Evolutionary conservation across 139 green algal genomes (phyloP).

Genomic region (Chlorella sp.): DNA sequence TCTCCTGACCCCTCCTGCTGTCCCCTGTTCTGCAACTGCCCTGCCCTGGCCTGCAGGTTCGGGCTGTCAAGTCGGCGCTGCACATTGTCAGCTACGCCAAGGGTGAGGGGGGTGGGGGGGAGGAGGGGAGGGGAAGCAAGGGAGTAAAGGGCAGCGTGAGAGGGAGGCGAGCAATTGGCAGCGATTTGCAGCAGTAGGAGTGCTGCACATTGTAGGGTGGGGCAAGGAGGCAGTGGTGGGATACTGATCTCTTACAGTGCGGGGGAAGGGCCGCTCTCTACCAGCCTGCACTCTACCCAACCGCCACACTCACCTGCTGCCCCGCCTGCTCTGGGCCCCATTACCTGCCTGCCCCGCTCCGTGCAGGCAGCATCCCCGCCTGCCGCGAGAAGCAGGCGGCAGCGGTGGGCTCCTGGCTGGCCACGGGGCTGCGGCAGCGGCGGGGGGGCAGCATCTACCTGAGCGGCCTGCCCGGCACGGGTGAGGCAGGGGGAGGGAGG

Average conservation of each 20-base stretch:
- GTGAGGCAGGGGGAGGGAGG: neutral
- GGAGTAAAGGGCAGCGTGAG: neutral
- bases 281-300: neutral
- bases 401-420: constrained; percentile 35
- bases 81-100: constrained; percentile 29
- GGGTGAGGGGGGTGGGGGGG: neutral
- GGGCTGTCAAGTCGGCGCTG: constrained; percentile 37
- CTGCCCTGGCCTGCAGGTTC: constrained; percentile 18
- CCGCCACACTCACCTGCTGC: no score
- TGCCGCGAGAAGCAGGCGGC: constrained; percentile 52
- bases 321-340: neutral
- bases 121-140: neutral
- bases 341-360: no score
- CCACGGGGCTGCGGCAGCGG: neutral
- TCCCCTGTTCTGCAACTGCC: no score
- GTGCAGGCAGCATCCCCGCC: constrained; percentile 20
- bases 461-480: constrained; percentile 61
- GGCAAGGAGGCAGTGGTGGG: neutral
- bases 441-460: constrained; percentile 56
- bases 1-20: neutral
- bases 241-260: neutral
- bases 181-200: no score
- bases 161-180: neutral
- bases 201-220: no score
- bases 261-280: neutral